Evolutionary conservation across 1,284 basidiomycete species (phyloP).

Genomic region (Vanrija humicola): DNA sequence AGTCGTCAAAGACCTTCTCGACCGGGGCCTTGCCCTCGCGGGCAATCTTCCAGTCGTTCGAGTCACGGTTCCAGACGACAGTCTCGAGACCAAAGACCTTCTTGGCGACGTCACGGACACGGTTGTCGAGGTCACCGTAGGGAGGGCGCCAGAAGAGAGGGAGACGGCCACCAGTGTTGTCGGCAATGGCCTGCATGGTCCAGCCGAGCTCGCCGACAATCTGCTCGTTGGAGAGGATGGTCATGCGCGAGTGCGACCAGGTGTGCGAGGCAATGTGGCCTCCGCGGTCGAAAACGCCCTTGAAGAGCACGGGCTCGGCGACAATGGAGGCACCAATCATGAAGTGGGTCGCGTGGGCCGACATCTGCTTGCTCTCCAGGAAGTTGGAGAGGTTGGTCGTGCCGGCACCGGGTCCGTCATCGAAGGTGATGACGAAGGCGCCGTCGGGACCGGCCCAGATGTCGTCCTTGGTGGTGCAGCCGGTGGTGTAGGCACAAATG

Average conservation of each 20-base stretch:
- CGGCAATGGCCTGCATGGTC: conserved; percentile 80
- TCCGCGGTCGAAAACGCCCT: conserved; percentile 23
- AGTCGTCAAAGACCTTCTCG: conserved; percentile 5
- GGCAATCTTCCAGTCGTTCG: conserved; percentile 48
- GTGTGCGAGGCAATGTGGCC: conserved; percentile 51
- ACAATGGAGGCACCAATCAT: conserved; percentile 52
- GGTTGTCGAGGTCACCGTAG: conserved; percentile 65
- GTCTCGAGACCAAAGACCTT: conserved; percentile 46
- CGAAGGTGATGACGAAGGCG: conserved; percentile 43
- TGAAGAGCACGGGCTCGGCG: conserved; percentile 22
- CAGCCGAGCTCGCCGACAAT: conserved; percentile 90
- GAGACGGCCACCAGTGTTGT: conserved; percentile 67
- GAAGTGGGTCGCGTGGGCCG: conserved; percentile 54
- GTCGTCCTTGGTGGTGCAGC: conserved; percentile 27
- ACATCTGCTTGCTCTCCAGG: conserved; percentile 51
- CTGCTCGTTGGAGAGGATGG: conserved; percentile 74
- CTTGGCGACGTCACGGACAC: conserved; percentile 73
- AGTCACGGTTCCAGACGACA: conserved; percentile 56
- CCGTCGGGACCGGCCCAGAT: conserved; percentile 33
- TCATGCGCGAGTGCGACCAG: conserved; percentile 57
- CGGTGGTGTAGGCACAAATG: conserved; percentile 42
- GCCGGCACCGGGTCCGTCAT: conserved; percentile 53
- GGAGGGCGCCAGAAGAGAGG: conserved; percentile 72
- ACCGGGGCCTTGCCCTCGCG: conserved; percentile 1
- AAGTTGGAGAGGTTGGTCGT: conserved; percentile 52